phyloP scores from a whole-genome alignment of 2,329 filamentous ascomycete species.

The Trichophyton simii region DNA sequence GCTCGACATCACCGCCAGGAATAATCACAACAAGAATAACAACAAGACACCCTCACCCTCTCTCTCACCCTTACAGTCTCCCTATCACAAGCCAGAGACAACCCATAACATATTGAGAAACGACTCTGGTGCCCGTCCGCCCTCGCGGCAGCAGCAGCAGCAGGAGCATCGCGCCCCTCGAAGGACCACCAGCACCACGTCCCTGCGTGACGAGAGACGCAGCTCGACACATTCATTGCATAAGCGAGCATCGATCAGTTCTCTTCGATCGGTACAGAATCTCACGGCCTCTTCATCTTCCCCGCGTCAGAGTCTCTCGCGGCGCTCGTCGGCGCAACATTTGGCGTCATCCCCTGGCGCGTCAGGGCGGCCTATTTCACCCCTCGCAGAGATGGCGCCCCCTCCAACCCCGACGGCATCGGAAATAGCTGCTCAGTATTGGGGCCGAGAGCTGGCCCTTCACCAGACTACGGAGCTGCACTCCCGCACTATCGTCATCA shows the following conservation, averaged over 20 bases:
- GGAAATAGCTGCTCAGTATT: slow-evolving; percentile 53
- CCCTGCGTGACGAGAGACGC: slow-evolving; percentile 26
- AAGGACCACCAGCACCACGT: slow-evolving; percentile 25
- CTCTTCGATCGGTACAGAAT: slow-evolving; percentile 25
- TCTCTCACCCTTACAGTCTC: slow-evolving; percentile 5
- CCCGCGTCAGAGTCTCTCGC: slow-evolving; percentile 22
- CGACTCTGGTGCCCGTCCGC: slow-evolving; percentile 2
- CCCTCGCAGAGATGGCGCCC: slow-evolving; percentile 12
- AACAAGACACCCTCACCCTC: neutral
- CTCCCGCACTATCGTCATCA: slow-evolving; percentile 61
- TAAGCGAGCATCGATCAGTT: slow-evolving; percentile 28
- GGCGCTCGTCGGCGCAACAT: slow-evolving; percentile 23
- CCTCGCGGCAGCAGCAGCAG: slow-evolving; percentile 6
- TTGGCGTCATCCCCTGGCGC: slow-evolving; percentile 15
- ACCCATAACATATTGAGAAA: neutral
- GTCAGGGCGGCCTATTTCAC: slow-evolving; percentile 21
- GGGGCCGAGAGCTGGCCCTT: slow-evolving; percentile 54
- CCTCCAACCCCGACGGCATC: slow-evolving; percentile 35
- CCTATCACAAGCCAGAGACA: neutral
- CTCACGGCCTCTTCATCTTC: slow-evolving; percentile 18
- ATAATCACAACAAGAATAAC: neutral
- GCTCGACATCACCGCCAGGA: slow-evolving; percentile 4
- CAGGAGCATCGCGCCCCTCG: slow-evolving; percentile 15
- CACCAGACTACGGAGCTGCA: slow-evolving; percentile 40
- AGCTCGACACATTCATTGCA: slow-evolving; percentile 26